Percentiles rank a stretch among this genome's conserved stretches.
Conservation (phyloP, 148 eudicot genomes). For the Heliamphora exappendiculata region DNA sequence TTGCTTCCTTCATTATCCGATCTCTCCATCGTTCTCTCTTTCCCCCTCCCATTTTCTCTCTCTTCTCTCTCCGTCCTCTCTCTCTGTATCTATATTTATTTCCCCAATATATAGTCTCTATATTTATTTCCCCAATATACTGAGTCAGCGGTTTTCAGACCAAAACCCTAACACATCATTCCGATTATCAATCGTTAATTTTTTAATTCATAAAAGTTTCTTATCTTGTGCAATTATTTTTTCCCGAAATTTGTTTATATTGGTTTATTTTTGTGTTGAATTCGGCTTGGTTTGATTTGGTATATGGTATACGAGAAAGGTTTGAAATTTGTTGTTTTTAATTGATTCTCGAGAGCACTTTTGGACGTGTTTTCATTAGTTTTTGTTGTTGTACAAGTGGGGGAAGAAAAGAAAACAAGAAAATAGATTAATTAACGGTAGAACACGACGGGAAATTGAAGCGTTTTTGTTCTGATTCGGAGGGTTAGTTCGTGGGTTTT, state of each 20-base stretch:
- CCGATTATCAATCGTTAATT: slow-evolving; percentile 1
- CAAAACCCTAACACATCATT: slow-evolving; percentile 19
- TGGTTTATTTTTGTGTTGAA: background rate
- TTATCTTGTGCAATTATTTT: background rate
- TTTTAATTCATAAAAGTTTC: slow-evolving; percentile 12
- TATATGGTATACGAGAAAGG: background rate
- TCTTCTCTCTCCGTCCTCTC: slow-evolving; percentile 18
- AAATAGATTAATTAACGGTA: background rate
- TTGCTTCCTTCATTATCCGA: slow-evolving; percentile 12
- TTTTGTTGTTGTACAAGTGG: background rate
- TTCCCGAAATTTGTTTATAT: background rate
- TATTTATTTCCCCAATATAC: background rate
- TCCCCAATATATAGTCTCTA: background rate
- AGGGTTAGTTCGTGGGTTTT: slow-evolving; percentile 4
- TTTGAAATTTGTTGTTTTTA: slow-evolving; percentile 1
- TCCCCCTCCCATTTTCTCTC: background rate
- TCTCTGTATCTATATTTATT: background rate
- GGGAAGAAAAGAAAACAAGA: background rate
- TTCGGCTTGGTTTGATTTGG: slow-evolving; percentile 6
- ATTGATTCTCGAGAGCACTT: background rate
- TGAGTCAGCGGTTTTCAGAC: background rate
- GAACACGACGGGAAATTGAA: background rate
- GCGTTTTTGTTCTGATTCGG: slow-evolving; percentile 17
- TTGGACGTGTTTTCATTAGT: background rate
- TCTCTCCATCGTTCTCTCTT: background rate